These are phyloP conservation scores for Cyclotella baltica DNA, from an alignment of 108 stramenopile species.

Conservation along the genomic window DNA sequence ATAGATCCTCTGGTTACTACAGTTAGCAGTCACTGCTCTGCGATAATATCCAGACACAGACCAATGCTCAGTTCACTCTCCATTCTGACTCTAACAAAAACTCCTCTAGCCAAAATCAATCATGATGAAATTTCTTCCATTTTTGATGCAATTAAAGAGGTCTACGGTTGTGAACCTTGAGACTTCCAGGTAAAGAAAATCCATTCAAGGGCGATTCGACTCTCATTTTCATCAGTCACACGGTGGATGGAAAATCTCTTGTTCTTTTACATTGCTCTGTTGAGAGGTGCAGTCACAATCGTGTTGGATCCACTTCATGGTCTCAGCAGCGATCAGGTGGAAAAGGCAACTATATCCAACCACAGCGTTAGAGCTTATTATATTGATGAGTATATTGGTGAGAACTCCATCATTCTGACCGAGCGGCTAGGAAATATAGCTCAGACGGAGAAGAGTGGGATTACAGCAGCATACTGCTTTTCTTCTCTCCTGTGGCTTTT, in stretches of 20 bases:
- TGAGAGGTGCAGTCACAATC: not conserved
- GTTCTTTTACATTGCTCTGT: not conserved
- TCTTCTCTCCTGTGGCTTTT: not conserved
- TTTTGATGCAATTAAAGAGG: not conserved
- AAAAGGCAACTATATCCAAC: not conserved
- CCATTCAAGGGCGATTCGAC: not conserved
- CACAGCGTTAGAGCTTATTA: not conserved
- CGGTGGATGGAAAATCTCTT: constrained; percentile 8
- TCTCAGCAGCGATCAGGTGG: constrained; percentile 12
- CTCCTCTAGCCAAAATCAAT: too few species aligned
- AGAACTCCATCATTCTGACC: not conserved
- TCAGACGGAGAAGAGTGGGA: not conserved
- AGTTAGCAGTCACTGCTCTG: too few species aligned
- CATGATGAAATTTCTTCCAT: too few species aligned
- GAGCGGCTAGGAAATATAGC: not conserved
- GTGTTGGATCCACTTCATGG: constrained; percentile 12
- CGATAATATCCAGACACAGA: too few species aligned
- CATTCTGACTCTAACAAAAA: too few species aligned
- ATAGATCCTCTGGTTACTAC: too few species aligned
- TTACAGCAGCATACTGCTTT: not conserved
- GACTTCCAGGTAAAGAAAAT: constrained; percentile 13
- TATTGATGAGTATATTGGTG: constrained; percentile 8
- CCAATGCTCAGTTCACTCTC: too few species aligned
- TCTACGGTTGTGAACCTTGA: not conserved
- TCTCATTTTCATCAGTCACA: not conserved